Percentiles rank a stretch among this genome's conserved stretches.
These are phyloP conservation scores for Suhomyces sp. DNA, from an alignment of 805 yeast genomes.

Conservation along the genomic window DNA sequence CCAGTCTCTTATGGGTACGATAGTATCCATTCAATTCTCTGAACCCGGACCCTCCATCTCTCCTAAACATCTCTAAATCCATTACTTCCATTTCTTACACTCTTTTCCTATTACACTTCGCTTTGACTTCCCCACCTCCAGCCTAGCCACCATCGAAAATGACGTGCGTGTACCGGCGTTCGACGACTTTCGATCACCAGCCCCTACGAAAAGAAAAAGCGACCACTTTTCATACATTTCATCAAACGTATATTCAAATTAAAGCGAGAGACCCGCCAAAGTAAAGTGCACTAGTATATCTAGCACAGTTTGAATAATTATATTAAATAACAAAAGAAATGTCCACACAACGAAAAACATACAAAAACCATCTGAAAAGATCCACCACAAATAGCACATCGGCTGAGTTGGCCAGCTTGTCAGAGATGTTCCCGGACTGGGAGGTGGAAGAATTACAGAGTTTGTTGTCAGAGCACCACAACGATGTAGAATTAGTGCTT, in stretches of 20 bases:
- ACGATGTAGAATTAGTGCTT: slow-evolving; percentile 75
- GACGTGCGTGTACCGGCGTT: slow-evolving; percentile 3
- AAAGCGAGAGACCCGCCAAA: slow-evolving; percentile 1
- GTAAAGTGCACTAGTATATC: slow-evolving; percentile 3
- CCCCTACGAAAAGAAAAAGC: slow-evolving; percentile 6
- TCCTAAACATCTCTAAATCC: neutral
- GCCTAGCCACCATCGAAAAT: neutral
- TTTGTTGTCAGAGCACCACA: slow-evolving; percentile 68
- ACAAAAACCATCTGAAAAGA: slow-evolving; percentile 48
- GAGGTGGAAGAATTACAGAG: slow-evolving; percentile 74
- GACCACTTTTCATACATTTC: neutral
- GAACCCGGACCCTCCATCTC: neutral
- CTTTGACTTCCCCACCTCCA: neutral
- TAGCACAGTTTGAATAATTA: slow-evolving; percentile 1
- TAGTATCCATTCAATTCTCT: neutral
- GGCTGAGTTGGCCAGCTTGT: slow-evolving; percentile 51
- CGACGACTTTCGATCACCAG: slow-evolving; percentile 6
- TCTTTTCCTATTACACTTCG: neutral
- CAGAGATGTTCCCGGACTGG: slow-evolving; percentile 96
- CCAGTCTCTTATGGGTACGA: neutral
- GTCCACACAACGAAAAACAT: slow-evolving; percentile 37
- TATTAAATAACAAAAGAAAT: slow-evolving; percentile 11
- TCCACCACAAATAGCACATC: slow-evolving; percentile 23
- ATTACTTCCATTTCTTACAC: neutral
- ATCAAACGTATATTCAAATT: slow-evolving; percentile 2